Evolutionary conservation across 768 basidiomycete species (phyloP), one percentile per base, ranked within the genome.

Genomic region (Chlorophyllum brunneum): DNA sequence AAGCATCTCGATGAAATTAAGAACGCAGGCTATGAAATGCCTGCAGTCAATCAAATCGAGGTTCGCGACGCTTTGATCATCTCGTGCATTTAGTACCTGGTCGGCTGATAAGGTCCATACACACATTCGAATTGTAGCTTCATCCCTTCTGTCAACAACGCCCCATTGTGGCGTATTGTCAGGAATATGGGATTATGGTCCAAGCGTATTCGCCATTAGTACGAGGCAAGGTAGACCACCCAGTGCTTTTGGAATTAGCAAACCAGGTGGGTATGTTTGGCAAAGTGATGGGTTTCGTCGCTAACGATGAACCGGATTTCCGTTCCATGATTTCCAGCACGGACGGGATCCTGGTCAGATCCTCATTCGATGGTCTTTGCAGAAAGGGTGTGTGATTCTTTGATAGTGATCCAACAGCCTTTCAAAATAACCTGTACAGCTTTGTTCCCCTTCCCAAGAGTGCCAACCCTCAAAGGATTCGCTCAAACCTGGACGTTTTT

Each of bases 341-440:
- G 65, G 66, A 31, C 80, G 81, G 46, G 80, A 84, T 34, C 77
- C 79, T 5, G 84, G 91, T 22, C 94, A 97, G 61, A 73, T 95
- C 40, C 77, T 97, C 16, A 70, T 95, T 48, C 81, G 95, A 15
- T 97, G 93, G 91, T 94, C 91, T 26, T 69, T 98, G 31, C 94
- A 97, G 66, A 82, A 79, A 62, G 83, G 83, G 87, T 88, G 58
- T 37, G 80, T 69, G 9, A 20, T 24, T 16, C 2, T 16, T 30
- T 20, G 8, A 42, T 44, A 48, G 11, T 37, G 15, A 20, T n/a
- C 1, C n/a, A n/a, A 18, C 23, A 40, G 13, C 36, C 34, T 3
- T 18, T 38, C 15, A 31, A 29, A 15, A 36, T 44, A 11, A 34
- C 44, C 23, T 1, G 13, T 27, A 11, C 38, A 48, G 90, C 20